Conservation (phyloP, 1,284 basidiomycete genomes). For the Trametes sp. region DNA sequence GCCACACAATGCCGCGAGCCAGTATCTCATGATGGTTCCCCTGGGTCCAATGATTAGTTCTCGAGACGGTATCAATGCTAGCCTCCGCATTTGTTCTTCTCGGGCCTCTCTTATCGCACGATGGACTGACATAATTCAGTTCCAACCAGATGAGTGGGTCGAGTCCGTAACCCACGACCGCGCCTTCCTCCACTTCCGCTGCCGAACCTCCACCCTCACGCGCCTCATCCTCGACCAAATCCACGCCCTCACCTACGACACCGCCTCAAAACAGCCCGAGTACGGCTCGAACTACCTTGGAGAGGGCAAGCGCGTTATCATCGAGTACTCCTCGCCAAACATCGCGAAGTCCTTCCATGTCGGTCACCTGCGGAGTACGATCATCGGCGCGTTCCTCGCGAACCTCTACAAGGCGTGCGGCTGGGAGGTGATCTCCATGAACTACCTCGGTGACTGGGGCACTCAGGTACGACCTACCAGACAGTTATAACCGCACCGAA, state of each 20-base stretch:
- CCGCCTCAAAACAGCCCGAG: conserved; percentile 59
- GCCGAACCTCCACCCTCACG: conserved; percentile 77
- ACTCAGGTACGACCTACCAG: conserved; percentile 71
- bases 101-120: not conserved
- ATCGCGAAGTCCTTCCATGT: conserved; percentile 99
- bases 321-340: conserved; percentile 97
- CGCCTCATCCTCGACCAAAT: conserved; percentile 86
- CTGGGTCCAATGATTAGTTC: too few relatives aligned
- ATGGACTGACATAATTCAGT: conserved; percentile 49
- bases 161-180: conserved; percentile 74
- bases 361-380: conserved; percentile 95
- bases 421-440: conserved; percentile 91
- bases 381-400: conserved; percentile 94
- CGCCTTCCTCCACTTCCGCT: conserved; percentile 85
- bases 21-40: too few relatives aligned
- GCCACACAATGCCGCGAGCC: too few relatives aligned
- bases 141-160: conserved; percentile 73
- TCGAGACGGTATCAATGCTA: too few relatives aligned
- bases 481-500: not conserved
- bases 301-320: conserved; percentile 79
- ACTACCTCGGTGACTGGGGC: conserved; percentile 97
- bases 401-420: conserved; percentile 95
- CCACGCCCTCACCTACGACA: conserved; percentile 73
- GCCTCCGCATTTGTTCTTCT: too few relatives aligned
- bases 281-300: conserved; percentile 84